Conservation (phyloP, 208 protist species). For the Leishmania gerbilli region DNA sequence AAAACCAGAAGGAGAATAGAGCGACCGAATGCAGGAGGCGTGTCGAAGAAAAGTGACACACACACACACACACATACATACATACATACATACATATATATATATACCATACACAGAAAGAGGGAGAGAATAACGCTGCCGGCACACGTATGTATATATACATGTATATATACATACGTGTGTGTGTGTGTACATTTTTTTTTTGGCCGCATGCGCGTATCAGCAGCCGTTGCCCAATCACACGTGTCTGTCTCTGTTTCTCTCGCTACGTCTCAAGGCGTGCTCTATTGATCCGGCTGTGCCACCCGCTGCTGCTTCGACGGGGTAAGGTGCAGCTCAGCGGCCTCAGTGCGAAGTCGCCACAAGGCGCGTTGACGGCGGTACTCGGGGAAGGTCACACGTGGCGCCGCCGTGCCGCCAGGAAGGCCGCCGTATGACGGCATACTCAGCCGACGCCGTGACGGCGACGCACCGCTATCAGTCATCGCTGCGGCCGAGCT, state of each 20-base stretch:
- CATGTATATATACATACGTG: background rate
- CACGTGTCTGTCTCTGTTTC: background rate
- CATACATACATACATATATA: too few relatives aligned
- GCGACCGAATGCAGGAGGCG: too few relatives aligned
- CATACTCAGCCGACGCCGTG: slow-evolving; percentile 17
- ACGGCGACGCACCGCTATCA: slow-evolving; percentile 3
- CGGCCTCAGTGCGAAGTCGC: slow-evolving; percentile 17
- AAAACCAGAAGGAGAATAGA: background rate
- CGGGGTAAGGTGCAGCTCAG: slow-evolving; percentile 2
- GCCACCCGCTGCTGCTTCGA: slow-evolving; percentile 14
- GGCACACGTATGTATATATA: too few relatives aligned
- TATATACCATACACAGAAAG: too few relatives aligned
- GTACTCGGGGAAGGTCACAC: slow-evolving; percentile 34
- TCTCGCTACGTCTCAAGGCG: background rate
- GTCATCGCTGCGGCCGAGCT: background rate
- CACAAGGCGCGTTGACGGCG: slow-evolving; percentile 27
- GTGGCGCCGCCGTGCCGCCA: slow-evolving; percentile 5
- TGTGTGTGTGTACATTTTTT: background rate
- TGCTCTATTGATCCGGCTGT: slow-evolving; percentile 15
- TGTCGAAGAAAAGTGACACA: too few relatives aligned
- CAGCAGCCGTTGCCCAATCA: background rate
- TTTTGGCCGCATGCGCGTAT: background rate
- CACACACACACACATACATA: too few relatives aligned
- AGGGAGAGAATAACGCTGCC: too few relatives aligned
- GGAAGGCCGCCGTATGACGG: background rate